Conservation (phyloP, 2,329 filamentous ascomycete species). For the Penicillium griseofulvum region DNA sequence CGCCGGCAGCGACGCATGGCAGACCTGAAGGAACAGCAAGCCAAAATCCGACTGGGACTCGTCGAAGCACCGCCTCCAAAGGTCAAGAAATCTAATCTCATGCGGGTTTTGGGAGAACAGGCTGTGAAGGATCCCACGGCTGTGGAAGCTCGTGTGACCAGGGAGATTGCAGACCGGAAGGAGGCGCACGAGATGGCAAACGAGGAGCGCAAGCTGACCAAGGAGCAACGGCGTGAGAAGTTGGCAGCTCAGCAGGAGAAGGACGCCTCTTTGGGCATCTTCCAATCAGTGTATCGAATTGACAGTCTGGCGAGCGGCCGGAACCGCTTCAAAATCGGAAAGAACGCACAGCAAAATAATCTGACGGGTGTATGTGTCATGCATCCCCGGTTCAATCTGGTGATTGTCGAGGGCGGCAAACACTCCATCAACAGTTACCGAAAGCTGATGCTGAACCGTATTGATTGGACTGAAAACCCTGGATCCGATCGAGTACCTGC, state of each 20-base stretch:
- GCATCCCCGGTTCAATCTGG: slow-evolving; percentile 81
- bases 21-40: slow-evolving; percentile 92
- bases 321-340: slow-evolving; percentile 87
- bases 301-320: slow-evolving; percentile 86
- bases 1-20: slow-evolving; percentile 87
- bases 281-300: slow-evolving; percentile 84
- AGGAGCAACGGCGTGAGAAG: slow-evolving; percentile 84
- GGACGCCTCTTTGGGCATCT: slow-evolving; percentile 82
- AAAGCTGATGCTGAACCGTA: slow-evolving; percentile 89
- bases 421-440: slow-evolving; percentile 82
- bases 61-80: slow-evolving; percentile 89
- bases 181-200: slow-evolving; percentile 75
- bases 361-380: slow-evolving; percentile 90
- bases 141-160: slow-evolving; percentile 89
- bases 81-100: slow-evolving; percentile 95
- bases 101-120: slow-evolving; percentile 91
- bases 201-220: slow-evolving; percentile 80
- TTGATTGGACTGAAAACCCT: slow-evolving; percentile 90
- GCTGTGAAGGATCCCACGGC: slow-evolving; percentile 95
- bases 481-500: slow-evolving; percentile 60
- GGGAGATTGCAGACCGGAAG: slow-evolving; percentile 84
- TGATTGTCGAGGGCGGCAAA: slow-evolving; percentile 87
- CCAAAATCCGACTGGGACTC: slow-evolving; percentile 88
- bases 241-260: slow-evolving; percentile 77
- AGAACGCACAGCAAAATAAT: slow-evolving; percentile 84